Conservation (phyloP, 2,329 filamentous ascomycete species). For the Xylaria sp. region DNA sequence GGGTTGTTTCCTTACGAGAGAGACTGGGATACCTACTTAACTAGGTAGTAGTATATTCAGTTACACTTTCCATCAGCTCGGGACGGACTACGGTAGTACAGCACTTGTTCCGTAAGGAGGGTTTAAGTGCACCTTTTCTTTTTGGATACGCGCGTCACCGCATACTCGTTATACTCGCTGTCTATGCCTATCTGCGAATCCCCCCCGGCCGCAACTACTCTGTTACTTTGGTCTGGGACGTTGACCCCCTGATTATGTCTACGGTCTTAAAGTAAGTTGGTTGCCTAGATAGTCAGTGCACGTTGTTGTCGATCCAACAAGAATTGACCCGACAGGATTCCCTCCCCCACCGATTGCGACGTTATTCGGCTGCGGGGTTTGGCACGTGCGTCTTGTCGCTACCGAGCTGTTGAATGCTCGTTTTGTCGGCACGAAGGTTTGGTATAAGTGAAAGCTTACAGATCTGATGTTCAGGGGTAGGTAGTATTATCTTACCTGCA, state of each 20-base stretch:
- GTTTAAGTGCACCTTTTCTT: neutral
- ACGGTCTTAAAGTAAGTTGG: neutral
- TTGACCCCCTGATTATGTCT: neutral
- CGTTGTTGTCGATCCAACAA: neutral
- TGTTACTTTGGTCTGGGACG: neutral
- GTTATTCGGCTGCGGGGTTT: slow-evolving; percentile 5
- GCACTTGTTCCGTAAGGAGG: neutral
- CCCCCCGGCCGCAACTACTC: neutral
- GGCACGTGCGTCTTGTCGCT: slow-evolving; percentile 6
- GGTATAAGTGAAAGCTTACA: too few species aligned
- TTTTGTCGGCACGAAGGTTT: neutral
- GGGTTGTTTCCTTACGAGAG: slow-evolving; percentile 9
- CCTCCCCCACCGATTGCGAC: slow-evolving; percentile 11
- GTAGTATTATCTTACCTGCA: too few species aligned
- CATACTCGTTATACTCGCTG: neutral
- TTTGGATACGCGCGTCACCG: slow-evolving; percentile 6
- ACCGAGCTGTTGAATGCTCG: neutral
- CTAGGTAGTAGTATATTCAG: neutral
- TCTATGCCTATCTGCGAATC: slow-evolving; percentile 18
- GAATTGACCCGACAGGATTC: neutral
- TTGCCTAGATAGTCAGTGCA: neutral
- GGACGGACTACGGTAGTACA: neutral
- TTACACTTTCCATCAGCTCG: neutral
- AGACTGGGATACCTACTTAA: neutral
- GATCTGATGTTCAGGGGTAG: too few species aligned